A percentile compares a stretch with the other conserved stretches of the same genome.
phyloP scores from a whole-genome alignment of 1,284 basidiomycete genomes.

The Pseudozyma sp. region DNA sequence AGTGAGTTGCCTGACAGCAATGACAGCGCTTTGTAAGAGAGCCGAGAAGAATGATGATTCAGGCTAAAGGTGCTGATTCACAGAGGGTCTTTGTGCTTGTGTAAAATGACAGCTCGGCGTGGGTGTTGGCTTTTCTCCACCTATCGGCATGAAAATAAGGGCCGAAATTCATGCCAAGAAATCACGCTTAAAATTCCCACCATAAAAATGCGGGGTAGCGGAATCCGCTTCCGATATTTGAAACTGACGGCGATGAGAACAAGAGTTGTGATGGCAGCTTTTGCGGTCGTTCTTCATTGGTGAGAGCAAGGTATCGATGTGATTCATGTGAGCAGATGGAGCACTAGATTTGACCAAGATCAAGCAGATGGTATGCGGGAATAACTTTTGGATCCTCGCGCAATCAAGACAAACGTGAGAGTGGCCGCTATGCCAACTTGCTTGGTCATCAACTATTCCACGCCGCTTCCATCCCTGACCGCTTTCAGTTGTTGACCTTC shows the following conservation, averaged over 20 bases:
- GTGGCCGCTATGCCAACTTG: no score
- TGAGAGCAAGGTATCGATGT: no score
- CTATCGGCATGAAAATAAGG: not conserved
- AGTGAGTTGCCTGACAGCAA: no score
- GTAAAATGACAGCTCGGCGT: no score
- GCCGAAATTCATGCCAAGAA: slow-evolving; percentile 4
- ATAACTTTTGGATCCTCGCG: no score
- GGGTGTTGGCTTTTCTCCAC: not conserved
- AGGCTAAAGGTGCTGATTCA: slow-evolving; percentile 9
- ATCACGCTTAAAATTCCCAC: not conserved
- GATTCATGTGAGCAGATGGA: no score
- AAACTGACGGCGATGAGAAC: not conserved
- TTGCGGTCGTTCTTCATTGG: no score
- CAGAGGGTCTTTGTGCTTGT: not conserved
- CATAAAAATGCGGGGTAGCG: slow-evolving; percentile 1
- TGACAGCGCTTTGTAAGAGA: not conserved
- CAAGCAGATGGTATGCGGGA: no score
- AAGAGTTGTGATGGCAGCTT: not conserved
- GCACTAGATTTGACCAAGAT: no score
- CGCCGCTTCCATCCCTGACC: not conserved
- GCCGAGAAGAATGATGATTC: slow-evolving; percentile 7
- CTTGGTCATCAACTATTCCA: no score
- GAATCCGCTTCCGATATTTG: no score
- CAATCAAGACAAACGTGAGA: no score
- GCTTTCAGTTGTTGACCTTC: slow-evolving; percentile 40